Percentiles rank a stretch among this genome's conserved stretches.
Evolutionary conservation across 257 asterid species (phyloP).

Genomic region (Haberlea rhodopensis): DNA sequence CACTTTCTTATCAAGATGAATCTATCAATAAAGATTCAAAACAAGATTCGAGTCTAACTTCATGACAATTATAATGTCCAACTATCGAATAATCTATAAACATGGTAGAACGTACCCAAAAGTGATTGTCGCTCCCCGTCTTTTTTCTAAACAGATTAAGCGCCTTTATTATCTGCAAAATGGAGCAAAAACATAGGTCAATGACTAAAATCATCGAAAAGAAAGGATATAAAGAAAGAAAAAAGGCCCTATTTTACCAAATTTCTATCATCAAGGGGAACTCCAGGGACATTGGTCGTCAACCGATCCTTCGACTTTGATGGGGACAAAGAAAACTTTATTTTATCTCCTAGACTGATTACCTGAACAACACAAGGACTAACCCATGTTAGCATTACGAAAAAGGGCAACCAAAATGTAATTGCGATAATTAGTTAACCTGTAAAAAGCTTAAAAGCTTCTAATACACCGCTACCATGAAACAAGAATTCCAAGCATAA

Average conservation of each 20-base stretch:
- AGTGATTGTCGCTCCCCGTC: constrained; percentile 74
- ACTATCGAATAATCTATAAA: neutral
- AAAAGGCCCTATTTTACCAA: constrained; percentile 48
- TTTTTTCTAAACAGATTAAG: constrained; percentile 89
- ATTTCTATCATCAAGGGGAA: constrained; percentile 79
- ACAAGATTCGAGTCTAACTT: constrained; percentile 12
- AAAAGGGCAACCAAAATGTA: neutral
- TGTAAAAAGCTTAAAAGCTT: constrained; percentile 27
- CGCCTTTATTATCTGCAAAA: constrained; percentile 97
- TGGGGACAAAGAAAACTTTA: constrained; percentile 83
- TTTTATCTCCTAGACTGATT: constrained; percentile 83
- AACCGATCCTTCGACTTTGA: constrained; percentile 75
- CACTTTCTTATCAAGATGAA: constrained; percentile 93
- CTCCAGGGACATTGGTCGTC: constrained; percentile 77
- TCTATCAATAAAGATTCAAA: constrained; percentile 32
- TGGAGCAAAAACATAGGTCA: constrained; percentile 14
- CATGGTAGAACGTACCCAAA: constrained; percentile 57
- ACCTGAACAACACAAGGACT: constrained; percentile 56
- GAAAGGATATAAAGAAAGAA: constrained; percentile 4
- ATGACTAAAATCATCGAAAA: neutral
- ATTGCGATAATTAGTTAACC: no score
- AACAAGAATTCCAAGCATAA: neutral
- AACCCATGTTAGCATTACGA: constrained; percentile 5
- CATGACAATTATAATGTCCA: constrained; percentile 7
- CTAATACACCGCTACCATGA: neutral